Base-by-base conservation (phyloP, 208 protist species). In the Wallacemonas sp. region DNA sequence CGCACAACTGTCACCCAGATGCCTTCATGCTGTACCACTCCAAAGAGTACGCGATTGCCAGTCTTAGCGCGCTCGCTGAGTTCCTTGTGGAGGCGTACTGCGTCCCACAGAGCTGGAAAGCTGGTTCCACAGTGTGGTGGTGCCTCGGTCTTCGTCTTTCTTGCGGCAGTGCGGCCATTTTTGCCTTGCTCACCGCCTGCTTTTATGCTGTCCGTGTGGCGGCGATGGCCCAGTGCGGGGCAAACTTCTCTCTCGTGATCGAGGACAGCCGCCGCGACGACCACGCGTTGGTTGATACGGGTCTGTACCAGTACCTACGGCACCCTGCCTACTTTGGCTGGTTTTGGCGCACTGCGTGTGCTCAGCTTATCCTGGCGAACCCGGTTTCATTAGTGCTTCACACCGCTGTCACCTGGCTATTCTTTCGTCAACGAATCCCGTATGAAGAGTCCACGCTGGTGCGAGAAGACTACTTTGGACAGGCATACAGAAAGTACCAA, bases 321-420 rank as follows among this genome's bases (percentile, higher is more conserved):
- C 97, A 98, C 74, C 97, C 97, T 10, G 75, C 92, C 6, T 99
- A 99, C 79, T 98, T 98, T 83, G 97, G 97, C 5, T 98, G 93
- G 91, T 99, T 98, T 68, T 97, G 93, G 85, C 94, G 87, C 37
- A 90, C 86, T 2, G 46, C 94, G 17, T 82, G 70, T 41, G 85
- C 93, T n/a, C 97, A 99, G 83, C 67, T 97, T 2, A 75, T 98
- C 22, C 50, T 98, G 12, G 71, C 79, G 17, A 99, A 99, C 71
- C 96, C 96, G 6, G 34, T 98, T 52, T 96, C 80, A 29, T 42
- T 79, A 2, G 53, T 96, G 24, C 57, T 69, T 6, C 97, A 96
- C 68, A 81, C 89, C 6, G 33, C 30, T 15, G 81, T 88, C 2
- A 85, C 93, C 44, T 98, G 93, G 91, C 46, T 72, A 19, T 99